These are phyloP conservation scores for Mortierella polycephala DNA, from an alignment of 371 early-diverging fungal genomes.

Conservation along the genomic window DNA sequence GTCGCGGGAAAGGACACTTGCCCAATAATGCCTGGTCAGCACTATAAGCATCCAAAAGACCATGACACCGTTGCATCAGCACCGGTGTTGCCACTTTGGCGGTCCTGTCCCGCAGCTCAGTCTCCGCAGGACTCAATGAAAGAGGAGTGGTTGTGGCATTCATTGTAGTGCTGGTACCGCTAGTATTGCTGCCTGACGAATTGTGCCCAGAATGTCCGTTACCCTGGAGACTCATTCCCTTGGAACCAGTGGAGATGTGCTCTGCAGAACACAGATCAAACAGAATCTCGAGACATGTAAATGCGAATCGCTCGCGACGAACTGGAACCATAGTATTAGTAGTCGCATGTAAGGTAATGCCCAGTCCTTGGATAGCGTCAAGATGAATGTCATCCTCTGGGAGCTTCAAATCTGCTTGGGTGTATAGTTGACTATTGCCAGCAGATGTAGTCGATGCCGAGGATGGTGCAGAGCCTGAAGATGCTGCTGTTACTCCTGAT, in stretches of 20 bases:
- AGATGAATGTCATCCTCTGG: slow-evolving; percentile 9
- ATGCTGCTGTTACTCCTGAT: not conserved
- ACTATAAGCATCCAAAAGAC: slow-evolving; percentile 74
- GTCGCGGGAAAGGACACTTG: slow-evolving; percentile 83
- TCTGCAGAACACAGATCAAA: slow-evolving; percentile 70
- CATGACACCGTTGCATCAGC: slow-evolving; percentile 76
- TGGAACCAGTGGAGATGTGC: not conserved
- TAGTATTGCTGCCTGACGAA: not conserved
- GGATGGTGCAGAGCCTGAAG: not conserved
- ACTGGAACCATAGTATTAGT: slow-evolving; percentile 73
- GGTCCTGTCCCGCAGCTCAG: slow-evolving; percentile 61
- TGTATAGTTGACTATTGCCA: not conserved
- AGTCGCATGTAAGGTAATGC: slow-evolving; percentile 52
- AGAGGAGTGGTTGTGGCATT: no score
- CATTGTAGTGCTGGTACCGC: not conserved
- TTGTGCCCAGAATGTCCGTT: no score
- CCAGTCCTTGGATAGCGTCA: slow-evolving; percentile 38
- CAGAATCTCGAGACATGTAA: slow-evolving; percentile 71
- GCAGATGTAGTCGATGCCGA: not conserved
- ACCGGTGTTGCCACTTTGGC: slow-evolving; percentile 75
- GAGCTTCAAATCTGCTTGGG: not conserved
- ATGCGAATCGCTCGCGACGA: slow-evolving; percentile 79
- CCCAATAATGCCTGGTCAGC: slow-evolving; percentile 82
- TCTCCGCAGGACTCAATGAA: slow-evolving; percentile 3
- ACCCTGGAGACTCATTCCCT: no score